phyloP scores from a whole-genome alignment of 495 filamentous ascomycete species.

The Neurospora discreta region DNA sequence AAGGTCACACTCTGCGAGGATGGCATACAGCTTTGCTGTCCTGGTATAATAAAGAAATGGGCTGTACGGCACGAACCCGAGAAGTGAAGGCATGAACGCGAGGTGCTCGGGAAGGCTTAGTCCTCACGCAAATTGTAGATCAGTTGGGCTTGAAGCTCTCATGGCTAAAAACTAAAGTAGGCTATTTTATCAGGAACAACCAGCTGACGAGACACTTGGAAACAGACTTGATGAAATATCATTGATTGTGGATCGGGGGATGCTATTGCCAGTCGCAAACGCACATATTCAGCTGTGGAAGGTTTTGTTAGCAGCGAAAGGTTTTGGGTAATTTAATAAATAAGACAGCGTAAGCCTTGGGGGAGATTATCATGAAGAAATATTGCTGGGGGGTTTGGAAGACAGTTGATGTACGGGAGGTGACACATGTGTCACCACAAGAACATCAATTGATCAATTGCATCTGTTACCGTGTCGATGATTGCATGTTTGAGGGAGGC shows the following conservation, averaged over 20 bases:
- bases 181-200: not conserved
- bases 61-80: not conserved
- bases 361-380: not conserved
- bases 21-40: slow-evolving; percentile 11
- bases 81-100: not conserved
- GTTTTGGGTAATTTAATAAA: not conserved
- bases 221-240: not conserved
- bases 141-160: not conserved
- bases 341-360: not conserved
- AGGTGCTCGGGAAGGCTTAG: not conserved
- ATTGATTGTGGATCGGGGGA: not conserved
- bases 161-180: not conserved
- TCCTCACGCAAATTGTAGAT: not conserved
- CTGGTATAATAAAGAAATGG: not conserved
- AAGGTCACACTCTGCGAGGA: slow-evolving; percentile 4
- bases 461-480: not conserved
- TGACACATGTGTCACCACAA: not conserved
- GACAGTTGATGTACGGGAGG: not conserved
- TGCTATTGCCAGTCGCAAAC: not conserved
- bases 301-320: not conserved
- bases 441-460: not conserved
- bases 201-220: not conserved
- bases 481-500: not conserved
- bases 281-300: not conserved
- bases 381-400: not conserved